Evolutionary conservation across 1,284 basidiomycete genomes (phyloP).

Genomic region (Apiotrichum porosum): DNA sequence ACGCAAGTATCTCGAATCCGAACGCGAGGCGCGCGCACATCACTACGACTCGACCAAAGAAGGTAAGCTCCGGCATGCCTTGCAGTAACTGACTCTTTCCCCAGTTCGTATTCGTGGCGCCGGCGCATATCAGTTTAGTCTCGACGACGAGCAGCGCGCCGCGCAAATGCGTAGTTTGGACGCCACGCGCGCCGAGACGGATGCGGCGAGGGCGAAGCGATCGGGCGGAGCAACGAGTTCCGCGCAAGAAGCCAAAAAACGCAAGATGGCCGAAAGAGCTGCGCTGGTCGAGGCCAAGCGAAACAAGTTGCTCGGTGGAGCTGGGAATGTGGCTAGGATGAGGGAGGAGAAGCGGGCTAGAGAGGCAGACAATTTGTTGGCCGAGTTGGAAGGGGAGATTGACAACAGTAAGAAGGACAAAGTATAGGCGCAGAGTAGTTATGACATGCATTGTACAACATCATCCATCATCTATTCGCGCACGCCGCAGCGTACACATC

Average conservation of each 20-base stretch:
- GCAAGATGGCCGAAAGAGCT: slow-evolving; percentile 73
- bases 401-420: background rate
- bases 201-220: slow-evolving; percentile 47
- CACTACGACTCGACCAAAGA: slow-evolving; percentile 82
- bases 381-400: slow-evolving; percentile 31
- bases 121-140: slow-evolving; percentile 82
- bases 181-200: slow-evolving; percentile 65
- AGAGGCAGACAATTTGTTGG: slow-evolving; percentile 38
- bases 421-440: no score
- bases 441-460: slow-evolving; percentile 7
- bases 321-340: slow-evolving; percentile 29
- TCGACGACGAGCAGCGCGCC: slow-evolving; percentile 67
- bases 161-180: slow-evolving; percentile 75
- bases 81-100: background rate
- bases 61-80: slow-evolving; percentile 46
- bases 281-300: slow-evolving; percentile 73
- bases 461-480: background rate
- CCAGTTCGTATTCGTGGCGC: slow-evolving; percentile 60
- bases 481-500: no score
- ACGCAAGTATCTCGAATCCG: slow-evolving; percentile 69
- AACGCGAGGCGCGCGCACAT: slow-evolving; percentile 62
- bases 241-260: slow-evolving; percentile 69
- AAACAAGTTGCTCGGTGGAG: slow-evolving; percentile 56
- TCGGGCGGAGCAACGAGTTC: slow-evolving; percentile 25
- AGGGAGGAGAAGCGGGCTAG: slow-evolving; percentile 21